Evolutionary conservation across 2,329 filamentous ascomycete genomes (phyloP), one percentile per base, ranked within the genome.

Genomic region (Ophiocordyceps camponoti-rufipedis): DNA sequence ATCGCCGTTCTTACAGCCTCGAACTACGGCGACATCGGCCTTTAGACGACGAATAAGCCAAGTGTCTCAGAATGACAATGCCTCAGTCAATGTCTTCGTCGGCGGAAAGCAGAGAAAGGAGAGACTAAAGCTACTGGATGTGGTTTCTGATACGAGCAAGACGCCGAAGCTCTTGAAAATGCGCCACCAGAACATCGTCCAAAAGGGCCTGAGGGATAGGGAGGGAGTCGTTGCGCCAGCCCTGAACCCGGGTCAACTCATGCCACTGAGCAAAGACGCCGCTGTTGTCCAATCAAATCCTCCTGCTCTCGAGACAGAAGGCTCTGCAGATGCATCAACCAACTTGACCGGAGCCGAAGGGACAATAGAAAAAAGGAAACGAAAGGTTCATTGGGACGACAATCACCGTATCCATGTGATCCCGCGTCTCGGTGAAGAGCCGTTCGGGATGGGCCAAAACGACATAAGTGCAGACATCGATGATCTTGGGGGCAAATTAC

Each of bases 71-170:
- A 43, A 45, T 35, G 44, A 48, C 19, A 44, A 45, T 10, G 43
- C 41, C 6, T 49, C 46, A 28, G 45, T 45, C 29, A 75, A 74
- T 47, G 62, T 74, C 1, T 74, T 74, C 43, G 49, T 55, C 7
- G 60, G 60, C 10, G 70, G 71, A 2, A 69, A 59, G 47, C 55
- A 51, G 28, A 56, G 52, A 29, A 69, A 63, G 48, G 52, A 53
- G 18, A 59, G 65, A 13, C 41, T 46, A 2, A 62, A 50, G 12
- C 54, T 74, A 4, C 53, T 51, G 13, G 62, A 68, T 3, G 57
- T 46, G 9, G 65, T 68, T 47, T 54, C 54, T 13, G 66, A 75
- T 53, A 51, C 64, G 9, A 60, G 51, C 2, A 70, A 62, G 48
- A 49, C 55, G 1, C 61, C 64, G 0, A 69, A 63, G 42, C 48